Evolutionary conservation across 306 rosid genomes (phyloP).

Genomic region (Astragalus glycyphyllos): DNA sequence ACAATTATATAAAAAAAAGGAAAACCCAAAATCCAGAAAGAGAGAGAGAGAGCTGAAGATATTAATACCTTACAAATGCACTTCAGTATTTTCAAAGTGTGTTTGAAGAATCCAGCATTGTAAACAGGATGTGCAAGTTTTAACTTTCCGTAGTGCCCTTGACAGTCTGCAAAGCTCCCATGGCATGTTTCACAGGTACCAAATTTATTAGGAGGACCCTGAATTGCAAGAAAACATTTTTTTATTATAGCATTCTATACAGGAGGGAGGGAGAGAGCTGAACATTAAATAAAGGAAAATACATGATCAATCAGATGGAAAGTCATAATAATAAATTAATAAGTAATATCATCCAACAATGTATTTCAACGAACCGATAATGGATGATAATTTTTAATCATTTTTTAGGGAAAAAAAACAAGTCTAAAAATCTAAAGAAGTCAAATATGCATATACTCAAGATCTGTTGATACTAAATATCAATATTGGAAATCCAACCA

Average conservation of each 20-base stretch:
- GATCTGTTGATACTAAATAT: neutral
- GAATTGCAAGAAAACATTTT: constrained; percentile 32
- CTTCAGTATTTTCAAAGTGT: constrained; percentile 70
- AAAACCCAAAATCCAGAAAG: constrained; percentile 23
- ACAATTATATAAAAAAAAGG: neutral
- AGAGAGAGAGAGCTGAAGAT: neutral
- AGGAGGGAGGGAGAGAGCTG: constrained; percentile 5
- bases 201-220: constrained; percentile 81
- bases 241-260: constrained; percentile 20
- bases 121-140: constrained; percentile 76
- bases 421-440: neutral
- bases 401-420: neutral
- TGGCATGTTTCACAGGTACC: constrained; percentile 74
- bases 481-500: neutral
- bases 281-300: constrained; percentile 17
- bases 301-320: constrained; percentile 18
- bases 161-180: constrained; percentile 64
- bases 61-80: constrained; percentile 87
- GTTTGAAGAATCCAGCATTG: constrained; percentile 68
- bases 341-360: constrained; percentile 11
- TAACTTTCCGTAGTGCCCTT: constrained; percentile 86
- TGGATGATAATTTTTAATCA: neutral
- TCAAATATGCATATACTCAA: neutral
- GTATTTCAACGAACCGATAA: constrained; percentile 1
- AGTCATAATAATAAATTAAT: neutral